A percentile compares a stretch with the other conserved stretches of the same genome.
These are phyloP conservation scores for Borealophlyctis nickersoniae DNA, from an alignment of 192 early-diverging fungal genomes.

Conservation along the genomic window DNA sequence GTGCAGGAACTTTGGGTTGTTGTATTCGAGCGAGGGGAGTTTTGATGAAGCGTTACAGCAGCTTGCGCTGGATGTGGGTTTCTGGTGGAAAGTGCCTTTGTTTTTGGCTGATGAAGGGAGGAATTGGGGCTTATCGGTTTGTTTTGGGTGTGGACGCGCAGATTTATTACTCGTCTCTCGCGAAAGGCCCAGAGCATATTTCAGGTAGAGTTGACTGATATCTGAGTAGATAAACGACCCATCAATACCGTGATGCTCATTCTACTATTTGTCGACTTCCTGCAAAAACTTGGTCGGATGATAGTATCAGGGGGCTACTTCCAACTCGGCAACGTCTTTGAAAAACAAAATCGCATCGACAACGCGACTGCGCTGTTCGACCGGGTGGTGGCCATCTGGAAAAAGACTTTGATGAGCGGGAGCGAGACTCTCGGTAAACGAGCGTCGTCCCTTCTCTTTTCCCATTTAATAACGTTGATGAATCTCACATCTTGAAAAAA, in stretches of 20 bases:
- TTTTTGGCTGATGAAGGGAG: background rate
- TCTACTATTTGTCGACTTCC: conserved; percentile 1
- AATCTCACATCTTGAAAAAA: background rate
- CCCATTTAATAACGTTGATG: background rate
- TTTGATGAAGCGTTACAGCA: conserved; percentile 38
- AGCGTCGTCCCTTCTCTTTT: background rate
- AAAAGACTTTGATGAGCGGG: conserved; percentile 17
- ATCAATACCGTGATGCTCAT: background rate
- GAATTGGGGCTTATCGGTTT: background rate
- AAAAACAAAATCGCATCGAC: conserved; percentile 29
- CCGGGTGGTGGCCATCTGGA: conserved; percentile 47
- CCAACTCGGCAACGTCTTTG: conserved; percentile 50
- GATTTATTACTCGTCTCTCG: conserved; percentile 46
- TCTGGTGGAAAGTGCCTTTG: background rate
- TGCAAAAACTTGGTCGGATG: too few species aligned
- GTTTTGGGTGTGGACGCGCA: conserved; percentile 2
- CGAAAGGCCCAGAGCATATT: conserved; percentile 42
- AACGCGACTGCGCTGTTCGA: conserved; percentile 41
- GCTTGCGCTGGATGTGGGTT: conserved; percentile 46
- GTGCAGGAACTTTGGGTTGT: conserved; percentile 54
- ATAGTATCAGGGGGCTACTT: conserved; percentile 53
- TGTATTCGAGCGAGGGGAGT: conserved; percentile 41
- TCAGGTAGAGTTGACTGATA: conserved; percentile 13
- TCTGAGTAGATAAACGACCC: background rate
- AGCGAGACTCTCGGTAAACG: conserved; percentile 12